Evolutionary conservation across 148 eudicot species (phyloP).

Genomic region (Fallopia convolvulus): DNA sequence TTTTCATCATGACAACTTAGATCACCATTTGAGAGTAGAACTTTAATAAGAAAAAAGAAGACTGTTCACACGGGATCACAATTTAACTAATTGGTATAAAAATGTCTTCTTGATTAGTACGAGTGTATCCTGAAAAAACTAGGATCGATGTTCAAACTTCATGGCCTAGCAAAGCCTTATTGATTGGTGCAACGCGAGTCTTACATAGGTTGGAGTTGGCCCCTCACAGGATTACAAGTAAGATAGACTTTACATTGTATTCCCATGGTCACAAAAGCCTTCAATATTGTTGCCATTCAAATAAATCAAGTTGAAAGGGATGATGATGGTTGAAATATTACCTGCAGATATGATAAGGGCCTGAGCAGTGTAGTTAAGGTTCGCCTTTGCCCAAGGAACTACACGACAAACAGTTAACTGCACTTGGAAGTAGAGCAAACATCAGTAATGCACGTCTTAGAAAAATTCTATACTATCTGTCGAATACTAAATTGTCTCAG

Average conservation of each 20-base stretch:
- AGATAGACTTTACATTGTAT: background rate
- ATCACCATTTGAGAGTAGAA: background rate
- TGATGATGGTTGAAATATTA: conserved; percentile 8
- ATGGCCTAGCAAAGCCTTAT: background rate
- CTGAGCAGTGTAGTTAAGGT: conserved; percentile 80
- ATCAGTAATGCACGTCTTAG: background rate
- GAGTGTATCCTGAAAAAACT: background rate
- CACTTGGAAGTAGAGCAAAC: conserved; percentile 8
- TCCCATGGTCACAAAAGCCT: background rate
- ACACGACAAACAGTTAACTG: conserved; percentile 57
- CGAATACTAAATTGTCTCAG: background rate
- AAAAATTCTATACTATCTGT: background rate
- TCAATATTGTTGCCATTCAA: background rate
- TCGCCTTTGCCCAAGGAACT: conserved; percentile 92
- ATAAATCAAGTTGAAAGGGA: background rate
- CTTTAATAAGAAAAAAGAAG: background rate
- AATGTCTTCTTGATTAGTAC: background rate
- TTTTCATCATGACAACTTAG: background rate
- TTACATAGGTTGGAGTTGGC: background rate
- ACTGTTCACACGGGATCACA: background rate
- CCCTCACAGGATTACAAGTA: background rate
- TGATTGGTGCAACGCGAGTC: background rate
- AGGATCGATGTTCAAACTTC: background rate
- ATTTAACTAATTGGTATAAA: background rate
- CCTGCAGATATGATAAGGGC: conserved; percentile 93